Evolutionary conservation across 305 asterid species (phyloP).

Genomic region (Salvia sclarea): DNA sequence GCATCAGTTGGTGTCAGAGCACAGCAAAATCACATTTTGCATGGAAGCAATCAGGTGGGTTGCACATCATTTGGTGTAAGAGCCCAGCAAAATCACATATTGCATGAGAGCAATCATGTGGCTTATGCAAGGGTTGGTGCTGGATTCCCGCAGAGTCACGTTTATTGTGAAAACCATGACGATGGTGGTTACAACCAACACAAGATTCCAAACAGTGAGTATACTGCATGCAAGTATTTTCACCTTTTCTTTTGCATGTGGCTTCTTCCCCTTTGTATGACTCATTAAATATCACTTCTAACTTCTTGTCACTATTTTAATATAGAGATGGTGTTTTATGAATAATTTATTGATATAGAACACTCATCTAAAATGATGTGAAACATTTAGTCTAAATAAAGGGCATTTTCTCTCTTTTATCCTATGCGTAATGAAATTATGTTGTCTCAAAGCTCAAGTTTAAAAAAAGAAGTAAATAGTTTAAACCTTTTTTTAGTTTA

Average conservation of each 20-base stretch:
- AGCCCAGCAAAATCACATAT: constrained; percentile 34
- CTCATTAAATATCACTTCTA: background rate
- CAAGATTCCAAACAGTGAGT: constrained; percentile 49
- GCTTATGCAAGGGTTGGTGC: constrained; percentile 32
- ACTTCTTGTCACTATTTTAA: background rate
- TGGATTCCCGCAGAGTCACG: constrained; percentile 31
- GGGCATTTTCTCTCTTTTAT: background rate
- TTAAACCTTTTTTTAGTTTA: background rate
- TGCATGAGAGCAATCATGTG: constrained; percentile 29
- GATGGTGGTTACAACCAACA: constrained; percentile 44
- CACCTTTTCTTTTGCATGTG: constrained; percentile 10
- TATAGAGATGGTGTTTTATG: background rate
- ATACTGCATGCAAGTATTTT: constrained; percentile 3
- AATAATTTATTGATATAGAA: background rate
- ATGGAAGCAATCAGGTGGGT: constrained; percentile 27
- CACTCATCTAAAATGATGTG: background rate
- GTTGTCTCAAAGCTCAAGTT: background rate
- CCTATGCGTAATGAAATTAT: background rate
- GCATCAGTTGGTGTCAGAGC: constrained; percentile 26
- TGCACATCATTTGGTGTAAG: constrained; percentile 29
- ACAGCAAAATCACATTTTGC: constrained; percentile 33
- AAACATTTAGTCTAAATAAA: background rate
- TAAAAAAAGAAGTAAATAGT: background rate
- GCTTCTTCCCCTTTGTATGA: constrained; percentile 17
- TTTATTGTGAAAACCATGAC: constrained; percentile 27